Evolutionary conservation across 345 rosid genomes (phyloP), one percentile per base, ranked within the genome.

Genomic region (Luvunga scandens): DNA sequence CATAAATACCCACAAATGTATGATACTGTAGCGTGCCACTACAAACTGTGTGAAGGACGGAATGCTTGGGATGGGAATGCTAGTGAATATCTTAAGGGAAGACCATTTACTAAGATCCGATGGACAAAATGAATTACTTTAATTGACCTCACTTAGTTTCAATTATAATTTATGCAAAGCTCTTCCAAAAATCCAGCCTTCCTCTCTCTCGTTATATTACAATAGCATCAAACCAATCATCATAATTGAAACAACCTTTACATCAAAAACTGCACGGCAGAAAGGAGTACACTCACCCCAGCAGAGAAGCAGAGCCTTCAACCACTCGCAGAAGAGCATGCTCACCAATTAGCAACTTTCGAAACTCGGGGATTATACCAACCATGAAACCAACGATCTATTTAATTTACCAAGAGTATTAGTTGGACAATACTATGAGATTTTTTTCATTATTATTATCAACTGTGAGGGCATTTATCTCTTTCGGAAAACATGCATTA

Each of bases 281-380:
- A 10, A 59, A 25, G 75, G 63, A 31, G 3, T 22, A 19, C 14
- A 64, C 77, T 66, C 22, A 84, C 86, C 86, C 86, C 14, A 84
- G 56, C 68, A 84, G 24, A 65, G 74, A 42, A 2, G 71, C 81
- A 33, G 82, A 80, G 72, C 75, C 81, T 33, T 78, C 56, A 57
- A 84, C 27, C 71, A 81, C 86, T 22, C 76, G 84, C 65, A 84
- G 83, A 70, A 83, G 80, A 75, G 86, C 84, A 66, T 36, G 68
- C 36, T 81, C 79, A 62, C 82, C 86, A 31, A 84, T 75, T 22
- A 84, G 53, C 69, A 73, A 22, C 50, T 75, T 75, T 27, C 77
- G 86, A 27, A 84, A 22, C 38, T 12, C 78, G 60, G 84, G 84
- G 61, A 64, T 55, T 28, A 48, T 28, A 27, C 84, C 78, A 24